Conservation (phyloP, 164 flowering plant genomes). For the Tinospora cordifolia region DNA sequence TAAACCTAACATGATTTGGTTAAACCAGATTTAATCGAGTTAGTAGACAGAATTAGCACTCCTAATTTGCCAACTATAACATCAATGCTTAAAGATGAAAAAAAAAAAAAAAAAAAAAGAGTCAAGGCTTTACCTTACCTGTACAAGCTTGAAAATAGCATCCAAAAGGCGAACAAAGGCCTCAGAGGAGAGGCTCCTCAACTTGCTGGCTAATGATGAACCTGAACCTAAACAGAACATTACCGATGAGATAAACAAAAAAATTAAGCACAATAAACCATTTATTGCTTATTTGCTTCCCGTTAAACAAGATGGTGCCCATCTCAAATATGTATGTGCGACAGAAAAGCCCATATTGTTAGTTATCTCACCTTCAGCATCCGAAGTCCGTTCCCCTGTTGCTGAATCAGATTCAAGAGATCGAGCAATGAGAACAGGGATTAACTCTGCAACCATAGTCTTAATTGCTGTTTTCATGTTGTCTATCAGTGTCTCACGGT, state of each 20-base stretch:
- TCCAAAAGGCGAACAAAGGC: conserved; percentile 77
- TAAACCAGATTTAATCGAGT: no score
- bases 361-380: conserved; percentile 64
- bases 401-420: conserved; percentile 53
- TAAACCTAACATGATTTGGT: no score
- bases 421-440: conserved; percentile 61
- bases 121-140: conserved; percentile 59
- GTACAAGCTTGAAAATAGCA: conserved; percentile 78
- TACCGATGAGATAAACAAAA: conserved; percentile 8
- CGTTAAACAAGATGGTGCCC: background rate
- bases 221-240: conserved; percentile 55
- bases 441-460: conserved; percentile 80
- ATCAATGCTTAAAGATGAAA: background rate
- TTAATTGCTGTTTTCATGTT: conserved; percentile 94
- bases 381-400: conserved; percentile 52
- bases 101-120: conserved; percentile 4
- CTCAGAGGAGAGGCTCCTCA: conserved; percentile 80
- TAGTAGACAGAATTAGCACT: no score
- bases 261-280: conserved; percentile 1
- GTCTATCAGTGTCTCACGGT: conserved; percentile 82
- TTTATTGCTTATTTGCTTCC: background rate
- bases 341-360: background rate
- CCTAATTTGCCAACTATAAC: background rate
- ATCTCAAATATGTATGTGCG: background rate
- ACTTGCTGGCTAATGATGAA: conserved; percentile 81